A percentile compares a stretch with the other conserved stretches of the same genome.
phyloP scores from a whole-genome alignment of 1,284 basidiomycete genomes.

The Ganoderma sp. region DNA sequence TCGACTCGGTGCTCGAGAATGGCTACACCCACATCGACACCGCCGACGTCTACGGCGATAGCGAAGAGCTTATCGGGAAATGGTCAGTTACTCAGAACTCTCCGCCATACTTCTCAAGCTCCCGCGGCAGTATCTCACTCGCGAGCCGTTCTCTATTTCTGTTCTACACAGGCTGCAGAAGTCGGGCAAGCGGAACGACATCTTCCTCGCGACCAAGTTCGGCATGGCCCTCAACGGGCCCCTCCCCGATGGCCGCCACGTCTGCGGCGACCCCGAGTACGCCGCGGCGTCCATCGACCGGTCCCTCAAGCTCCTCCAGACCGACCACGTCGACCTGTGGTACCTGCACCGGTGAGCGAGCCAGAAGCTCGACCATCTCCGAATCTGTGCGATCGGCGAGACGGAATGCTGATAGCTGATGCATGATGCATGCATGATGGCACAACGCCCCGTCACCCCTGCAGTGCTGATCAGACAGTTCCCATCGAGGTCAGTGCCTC shows the following conservation, averaged over 20 bases:
- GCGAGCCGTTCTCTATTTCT: neutral
- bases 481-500: constrained; percentile 50
- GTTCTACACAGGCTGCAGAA: constrained; percentile 20
- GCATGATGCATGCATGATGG: neutral
- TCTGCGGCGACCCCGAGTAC: constrained; percentile 45
- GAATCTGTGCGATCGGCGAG: neutral
- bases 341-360: constrained; percentile 1
- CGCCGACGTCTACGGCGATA: constrained; percentile 40
- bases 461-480: constrained; percentile 23
- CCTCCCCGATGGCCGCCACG: neutral
- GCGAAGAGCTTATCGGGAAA: constrained; percentile 41
- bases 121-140: neutral
- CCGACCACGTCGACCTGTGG: constrained; percentile 54
- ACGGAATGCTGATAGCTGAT: neutral
- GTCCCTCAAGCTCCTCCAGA: constrained; percentile 49
- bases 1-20: constrained; percentile 38
- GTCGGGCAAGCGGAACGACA: constrained; percentile 47
- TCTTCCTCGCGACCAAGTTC: constrained; percentile 61
- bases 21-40: constrained; percentile 42
- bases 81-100: constrained; percentile 37
- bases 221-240: constrained; percentile 34
- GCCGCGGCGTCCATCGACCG: constrained; percentile 43
- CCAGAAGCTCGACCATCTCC: neutral
- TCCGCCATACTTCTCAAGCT: neutral
- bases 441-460: no score